Base-by-base conservation (phyloP, 2,329 filamentous ascomycete genomes). In the Incumbomyces delicatus region DNA sequence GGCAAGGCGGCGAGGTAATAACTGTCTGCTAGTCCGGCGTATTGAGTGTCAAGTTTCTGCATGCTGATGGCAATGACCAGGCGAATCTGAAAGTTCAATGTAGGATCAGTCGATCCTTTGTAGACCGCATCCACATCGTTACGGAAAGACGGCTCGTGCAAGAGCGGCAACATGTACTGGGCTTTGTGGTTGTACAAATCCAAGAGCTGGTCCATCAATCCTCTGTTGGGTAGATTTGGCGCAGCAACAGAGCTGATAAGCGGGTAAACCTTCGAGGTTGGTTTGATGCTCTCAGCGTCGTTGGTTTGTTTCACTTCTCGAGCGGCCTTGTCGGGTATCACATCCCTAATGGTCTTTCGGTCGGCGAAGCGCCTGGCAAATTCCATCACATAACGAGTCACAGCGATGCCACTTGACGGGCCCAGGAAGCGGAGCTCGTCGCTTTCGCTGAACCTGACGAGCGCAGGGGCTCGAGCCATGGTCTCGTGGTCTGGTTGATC, bases 41-140 rank as follows among this genome's bases (percentile, higher is more conserved):
- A 96, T 54, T 86, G 81, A 0, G 83, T 78, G 61, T 89, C 87
- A 58, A 95, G 75, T 64, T 94, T 95, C 65, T 96, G 90, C 65
- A 96, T 77, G 62, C 87, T 90, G 59, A 95, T 94, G 27, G 92
- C 90, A 60, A 96, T 81, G 44, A 95, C 87, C 79, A 96, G 89
- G 48, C 87, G 82, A 42, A 94, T 70, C 37, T 90, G 78, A 58
- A 95, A 96, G 58, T 92, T 88, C 60, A 89, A 82, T 62, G 89
- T 90, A 0, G 87, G 75, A 56, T 94, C 85, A 4, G 69, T 74
- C 46, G 81, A 83, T 41, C 85, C 85, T 51, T 77, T 73, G 60
- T 90, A 94, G 3, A 95, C 87, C 27, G 83, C 81, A 47, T 94
- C 78, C 30, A 95, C 71, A 51, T 94, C 86, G 51, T 76, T 71